These are phyloP conservation scores for Plasmodium coatneyi DNA, from an alignment of 169 alveolate species.

Conservation along the genomic window DNA sequence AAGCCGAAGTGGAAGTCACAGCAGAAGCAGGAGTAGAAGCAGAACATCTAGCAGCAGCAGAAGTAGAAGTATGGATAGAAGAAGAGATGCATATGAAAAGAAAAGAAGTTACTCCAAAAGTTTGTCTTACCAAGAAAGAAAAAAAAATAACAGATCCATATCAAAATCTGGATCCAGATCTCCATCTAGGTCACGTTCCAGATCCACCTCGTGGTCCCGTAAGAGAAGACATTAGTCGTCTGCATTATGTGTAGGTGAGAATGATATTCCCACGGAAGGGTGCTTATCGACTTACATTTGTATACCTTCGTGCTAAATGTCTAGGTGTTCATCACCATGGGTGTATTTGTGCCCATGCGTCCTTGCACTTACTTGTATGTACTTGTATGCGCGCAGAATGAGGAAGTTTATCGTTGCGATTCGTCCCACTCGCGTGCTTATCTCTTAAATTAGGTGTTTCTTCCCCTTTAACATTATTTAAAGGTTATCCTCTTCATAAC, in stretches of 20 bases:
- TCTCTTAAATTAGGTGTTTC: background rate
- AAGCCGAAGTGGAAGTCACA: conserved; percentile 17
- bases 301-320: background rate
- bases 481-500: conserved; percentile 4
- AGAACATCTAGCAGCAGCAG: conserved; percentile 38
- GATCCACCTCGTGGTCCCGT: conserved; percentile 75
- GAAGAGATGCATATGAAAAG: conserved; percentile 75
- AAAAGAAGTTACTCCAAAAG: conserved; percentile 75
- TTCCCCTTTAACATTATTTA: background rate
- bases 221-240: conserved; percentile 63
- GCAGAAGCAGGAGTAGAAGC: background rate
- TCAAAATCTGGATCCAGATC: conserved; percentile 66
- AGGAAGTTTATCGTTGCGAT: background rate
- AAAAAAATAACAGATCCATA: conserved; percentile 58
- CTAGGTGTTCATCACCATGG: background rate
- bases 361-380: background rate
- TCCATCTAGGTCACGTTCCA: conserved; percentile 26
- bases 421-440: background rate
- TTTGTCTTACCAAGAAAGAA: conserved; percentile 53
- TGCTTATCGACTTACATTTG: conserved; percentile 5
- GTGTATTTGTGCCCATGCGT: background rate
- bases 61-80: conserved; percentile 76
- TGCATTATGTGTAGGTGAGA: background rate
- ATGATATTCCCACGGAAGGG: background rate
- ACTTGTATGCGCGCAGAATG: background rate